A percentile compares a stretch with the other conserved stretches of the same genome.
Evolutionary conservation across 2,329 filamentous ascomycete species (phyloP).

Genomic region (Neoascochyta sp.): DNA sequence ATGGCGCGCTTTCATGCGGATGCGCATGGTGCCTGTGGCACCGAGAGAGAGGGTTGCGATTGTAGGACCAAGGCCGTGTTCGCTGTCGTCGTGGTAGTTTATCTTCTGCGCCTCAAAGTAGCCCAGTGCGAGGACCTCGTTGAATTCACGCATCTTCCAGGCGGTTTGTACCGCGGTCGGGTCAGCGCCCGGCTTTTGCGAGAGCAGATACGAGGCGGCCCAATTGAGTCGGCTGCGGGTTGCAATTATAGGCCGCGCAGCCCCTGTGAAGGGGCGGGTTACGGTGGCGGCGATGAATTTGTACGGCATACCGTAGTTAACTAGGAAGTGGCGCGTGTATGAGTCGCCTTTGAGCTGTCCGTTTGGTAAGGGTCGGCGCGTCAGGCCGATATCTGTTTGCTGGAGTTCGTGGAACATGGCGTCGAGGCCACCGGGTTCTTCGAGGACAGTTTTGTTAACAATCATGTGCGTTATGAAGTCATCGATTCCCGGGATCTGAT

Average conservation of each 20-base stretch:
- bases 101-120: conserved; percentile 62
- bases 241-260: conserved; percentile 45
- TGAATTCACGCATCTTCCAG: conserved; percentile 44
- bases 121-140: conserved; percentile 60
- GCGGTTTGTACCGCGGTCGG: not conserved
- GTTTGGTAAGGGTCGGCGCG: conserved; percentile 11
- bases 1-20: conserved; percentile 55
- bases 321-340: conserved; percentile 51
- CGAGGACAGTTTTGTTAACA: conserved; percentile 53
- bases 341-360: conserved; percentile 41
- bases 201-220: conserved; percentile 48
- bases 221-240: conserved; percentile 55
- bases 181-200: conserved; percentile 14
- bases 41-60: conserved; percentile 60
- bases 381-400: conserved; percentile 37
- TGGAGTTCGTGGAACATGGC: conserved; percentile 55
- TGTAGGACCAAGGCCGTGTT: conserved; percentile 58
- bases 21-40: conserved; percentile 55
- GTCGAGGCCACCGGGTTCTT: conserved; percentile 55
- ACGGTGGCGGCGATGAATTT: conserved; percentile 59
- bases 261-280: conserved; percentile 20
- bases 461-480: conserved; percentile 54
- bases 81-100: conserved; percentile 64
- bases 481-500: conserved; percentile 46
- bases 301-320: conserved; percentile 62